Conservation (phyloP, 352 stramenopile species). For the Phytophthora cactorum region DNA sequence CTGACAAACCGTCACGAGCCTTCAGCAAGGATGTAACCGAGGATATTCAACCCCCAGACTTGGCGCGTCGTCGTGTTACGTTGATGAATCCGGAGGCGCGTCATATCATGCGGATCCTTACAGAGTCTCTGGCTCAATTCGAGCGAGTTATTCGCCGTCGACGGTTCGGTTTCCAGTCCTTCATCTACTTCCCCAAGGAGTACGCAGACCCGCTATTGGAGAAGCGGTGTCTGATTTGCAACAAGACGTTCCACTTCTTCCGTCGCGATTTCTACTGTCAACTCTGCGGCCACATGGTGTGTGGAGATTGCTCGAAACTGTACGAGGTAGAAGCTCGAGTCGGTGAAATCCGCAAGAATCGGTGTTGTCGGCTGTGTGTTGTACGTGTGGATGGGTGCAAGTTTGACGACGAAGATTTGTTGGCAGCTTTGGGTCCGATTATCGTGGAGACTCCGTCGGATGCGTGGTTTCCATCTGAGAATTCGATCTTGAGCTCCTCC, state of each 20-base stretch:
- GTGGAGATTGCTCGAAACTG: slow-evolving; percentile 48
- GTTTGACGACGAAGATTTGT: slow-evolving; percentile 60
- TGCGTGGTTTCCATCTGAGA: slow-evolving; percentile 35
- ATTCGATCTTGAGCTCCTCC: slow-evolving; percentile 10
- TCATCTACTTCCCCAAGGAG: slow-evolving; percentile 63
- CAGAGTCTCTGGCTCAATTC: slow-evolving; percentile 56
- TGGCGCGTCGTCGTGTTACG: slow-evolving; percentile 36
- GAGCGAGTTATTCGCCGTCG: slow-evolving; percentile 66
- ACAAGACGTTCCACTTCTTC: slow-evolving; percentile 55
- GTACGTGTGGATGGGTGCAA: slow-evolving; percentile 55
- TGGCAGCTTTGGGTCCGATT: slow-evolving; percentile 47
- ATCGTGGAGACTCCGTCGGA: slow-evolving; percentile 48
- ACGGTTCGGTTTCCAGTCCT: slow-evolving; percentile 72
- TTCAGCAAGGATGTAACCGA: slow-evolving; percentile 24
- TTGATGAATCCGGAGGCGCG: slow-evolving; percentile 60
- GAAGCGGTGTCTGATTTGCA: slow-evolving; percentile 55
- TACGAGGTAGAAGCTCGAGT: slow-evolving; percentile 60
- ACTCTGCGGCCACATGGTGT: slow-evolving; percentile 60
- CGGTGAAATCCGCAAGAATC: slow-evolving; percentile 53
- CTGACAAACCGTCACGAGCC: slow-evolving; percentile 21
- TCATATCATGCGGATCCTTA: slow-evolving; percentile 50
- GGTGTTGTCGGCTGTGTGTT: slow-evolving; percentile 56
- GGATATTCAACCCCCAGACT: slow-evolving; percentile 34
- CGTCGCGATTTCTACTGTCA: slow-evolving; percentile 61
- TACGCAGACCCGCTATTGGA: slow-evolving; percentile 34